Base-by-base conservation (phyloP, 140 eudicot genomes). In the Anethum foeniculum region DNA sequence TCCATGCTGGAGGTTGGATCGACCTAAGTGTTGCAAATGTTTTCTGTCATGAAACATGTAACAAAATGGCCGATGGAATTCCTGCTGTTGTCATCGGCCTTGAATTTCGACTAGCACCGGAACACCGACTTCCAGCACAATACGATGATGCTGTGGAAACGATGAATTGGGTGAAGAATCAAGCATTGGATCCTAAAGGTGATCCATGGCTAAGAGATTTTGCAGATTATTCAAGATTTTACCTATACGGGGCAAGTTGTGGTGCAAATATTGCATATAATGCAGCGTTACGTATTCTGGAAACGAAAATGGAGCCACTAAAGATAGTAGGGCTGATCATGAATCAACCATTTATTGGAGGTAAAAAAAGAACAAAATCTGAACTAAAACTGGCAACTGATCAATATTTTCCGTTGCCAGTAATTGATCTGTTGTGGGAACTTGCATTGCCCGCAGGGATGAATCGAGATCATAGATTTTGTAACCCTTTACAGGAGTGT, bases 121-220 rank as follows among this genome's bases (percentile, higher is more conserved):
- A 94, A 76, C 81, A 78, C 16, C 85, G 84, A 15, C 98, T 94
- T 51, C 98, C 98, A 0, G 88, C 91, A 3, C 96, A 89, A 71
- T 94, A 94, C 80, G 93, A 94, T 0, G 98, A 94, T 44, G 97
- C 97, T 0, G 41, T 89, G 21, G 97, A 94, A 30, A 84, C 94
- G 0, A 81, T 94, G 21, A 36, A 77, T 5, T 94, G 98, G 98
- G 82, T 88, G 8, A 78, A 68, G 51, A 49, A 76, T 4, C 98
- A 94, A 81, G 83, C 87, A 15, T 2, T 19, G 0, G 83, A 84
- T 25, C 82, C 84, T 0, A 32, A 75, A 34, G 97, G 97, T 2
- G 94, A 92, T 6, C 85, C 79, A 18, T 94, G 98, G 98, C 82
- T 94, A 51, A 84, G 30, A 48, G 87, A 89, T 21, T 90, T 79